Base-by-base conservation (phyloP, 768 basidiomycete species). In the Phlegmacium glaucopus region DNA sequence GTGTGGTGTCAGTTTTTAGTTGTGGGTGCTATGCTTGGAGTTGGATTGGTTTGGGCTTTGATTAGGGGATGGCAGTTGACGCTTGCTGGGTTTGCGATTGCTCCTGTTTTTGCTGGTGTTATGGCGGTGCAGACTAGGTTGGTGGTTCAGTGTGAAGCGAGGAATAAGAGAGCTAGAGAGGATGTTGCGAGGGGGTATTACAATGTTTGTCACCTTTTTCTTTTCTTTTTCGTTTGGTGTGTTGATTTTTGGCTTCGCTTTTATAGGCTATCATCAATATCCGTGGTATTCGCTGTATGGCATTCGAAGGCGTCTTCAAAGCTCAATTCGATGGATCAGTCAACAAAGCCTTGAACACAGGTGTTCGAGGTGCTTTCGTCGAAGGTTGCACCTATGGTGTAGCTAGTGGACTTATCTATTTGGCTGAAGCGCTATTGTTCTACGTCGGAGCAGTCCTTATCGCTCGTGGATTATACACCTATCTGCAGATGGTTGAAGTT, bases 21-120 rank as follows among this genome's bases (percentile, higher is more conserved):
- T 15, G 89, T 94, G 11, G 50, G 67, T 8, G 71, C 87, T 11
- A 96, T 97, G 93, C 76, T 97, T 39, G 62, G 76, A 1, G 71
- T 95, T 2, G 94, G 94, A 7, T 65, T 98, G 15, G 61, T 88
- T 13, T 99, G 96, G 95, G 94, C 94, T 0, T 73, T 97, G 63
- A 76, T 80, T 2, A 70, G 77, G 26, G 91, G 92, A 0, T 99
- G 95, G 96, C 84, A 96, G 68, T 72, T 98, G 55, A 95, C 93
- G 0, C 77, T 98, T 13, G 90, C 89, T 2, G 94, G 94, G 0
- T 67, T 97, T 25, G 92, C 87, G 1, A 79, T 97, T 38, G 90
- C 80, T 0, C 94, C 94, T 0, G 77, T 94, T 9, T 95, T 96
- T 58, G 84, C 80, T 2, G 65, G 78, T 9, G 75, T 79, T 9